These are phyloP conservation scores for Fraxinus quadrangulata DNA, from an alignment of 257 asterid species.

Conservation along the genomic window DNA sequence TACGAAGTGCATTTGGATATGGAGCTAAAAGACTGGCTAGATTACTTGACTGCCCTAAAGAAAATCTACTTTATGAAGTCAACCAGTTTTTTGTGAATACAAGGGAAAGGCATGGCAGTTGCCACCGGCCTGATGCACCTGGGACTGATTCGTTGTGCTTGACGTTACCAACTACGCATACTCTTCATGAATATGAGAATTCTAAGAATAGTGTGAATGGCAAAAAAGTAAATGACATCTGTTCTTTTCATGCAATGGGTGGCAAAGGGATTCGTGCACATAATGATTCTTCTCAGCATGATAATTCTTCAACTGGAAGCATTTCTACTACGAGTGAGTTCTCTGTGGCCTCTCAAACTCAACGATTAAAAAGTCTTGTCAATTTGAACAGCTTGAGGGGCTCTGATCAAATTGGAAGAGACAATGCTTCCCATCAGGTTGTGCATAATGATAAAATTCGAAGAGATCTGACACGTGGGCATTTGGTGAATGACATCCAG, in stretches of 20 bases:
- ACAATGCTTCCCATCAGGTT: constrained; percentile 41
- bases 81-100: constrained; percentile 89
- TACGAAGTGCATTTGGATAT: constrained; percentile 90
- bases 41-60: constrained; percentile 76
- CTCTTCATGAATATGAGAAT: constrained; percentile 42
- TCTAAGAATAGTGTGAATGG: constrained; percentile 33
- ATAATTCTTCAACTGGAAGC: constrained; percentile 43
- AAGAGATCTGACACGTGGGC: constrained; percentile 54
- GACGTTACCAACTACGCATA: constrained; percentile 48
- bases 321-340: constrained; percentile 34
- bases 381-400: constrained; percentile 42
- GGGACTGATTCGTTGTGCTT: constrained; percentile 42
- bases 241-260: constrained; percentile 34
- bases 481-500: constrained; percentile 54
- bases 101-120: constrained; percentile 90
- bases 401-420: constrained; percentile 47
- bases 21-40: constrained; percentile 85
- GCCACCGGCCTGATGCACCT: constrained; percentile 88
- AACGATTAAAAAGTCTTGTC: constrained; percentile 46
- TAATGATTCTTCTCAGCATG: constrained; percentile 38
- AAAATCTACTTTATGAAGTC: constrained; percentile 54
- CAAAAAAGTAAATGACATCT: constrained; percentile 44
- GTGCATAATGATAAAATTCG: constrained; percentile 47
- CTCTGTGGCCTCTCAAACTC: constrained; percentile 47
- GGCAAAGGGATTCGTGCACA: constrained; percentile 32